Conservation (phyloP, 306 rosid species). For the Citrullus mucosospermus region DNA sequence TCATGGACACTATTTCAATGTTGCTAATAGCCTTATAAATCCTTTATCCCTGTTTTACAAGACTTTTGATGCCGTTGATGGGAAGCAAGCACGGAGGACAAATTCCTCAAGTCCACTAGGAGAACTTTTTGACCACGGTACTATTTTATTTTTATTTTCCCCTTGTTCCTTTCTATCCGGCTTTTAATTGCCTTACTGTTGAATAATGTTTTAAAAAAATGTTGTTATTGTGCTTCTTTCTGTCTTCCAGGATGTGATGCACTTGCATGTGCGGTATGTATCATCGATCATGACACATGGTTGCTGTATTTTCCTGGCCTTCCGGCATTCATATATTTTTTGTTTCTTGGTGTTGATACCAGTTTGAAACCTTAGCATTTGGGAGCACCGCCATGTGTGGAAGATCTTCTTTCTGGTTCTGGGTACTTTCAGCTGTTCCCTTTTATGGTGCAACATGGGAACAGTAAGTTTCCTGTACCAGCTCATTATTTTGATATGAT, state of each 20-base stretch:
- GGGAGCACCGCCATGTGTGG: slow-evolving; percentile 96
- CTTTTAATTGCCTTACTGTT: background rate
- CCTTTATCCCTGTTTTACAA: slow-evolving; percentile 14
- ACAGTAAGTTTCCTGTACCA: slow-evolving; percentile 47
- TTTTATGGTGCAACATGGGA: slow-evolving; percentile 97
- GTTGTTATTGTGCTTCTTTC: slow-evolving; percentile 9
- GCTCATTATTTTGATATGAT: background rate
- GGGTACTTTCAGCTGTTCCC: slow-evolving; percentile 89
- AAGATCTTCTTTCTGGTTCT: slow-evolving; percentile 83
- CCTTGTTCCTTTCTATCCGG: background rate
- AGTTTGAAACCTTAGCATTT: slow-evolving; percentile 86
- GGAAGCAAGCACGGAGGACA: slow-evolving; percentile 98
- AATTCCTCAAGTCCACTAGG: slow-evolving; percentile 94
- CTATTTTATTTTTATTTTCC: background rate
- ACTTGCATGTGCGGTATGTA: slow-evolving; percentile 90
- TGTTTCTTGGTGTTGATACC: slow-evolving; percentile 11
- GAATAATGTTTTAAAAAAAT: slow-evolving; percentile 14
- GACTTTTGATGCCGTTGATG: slow-evolving; percentile 99
- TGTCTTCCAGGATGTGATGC: slow-evolving; percentile 92
- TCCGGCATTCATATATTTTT: background rate
- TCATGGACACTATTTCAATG: background rate
- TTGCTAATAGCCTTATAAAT: background rate
- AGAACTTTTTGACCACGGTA: slow-evolving; percentile 95
- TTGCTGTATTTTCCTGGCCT: background rate
- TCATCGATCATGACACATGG: background rate